phyloP scores from a whole-genome alignment of 805 yeast genomes.

The Lipomyces oligophaga region DNA sequence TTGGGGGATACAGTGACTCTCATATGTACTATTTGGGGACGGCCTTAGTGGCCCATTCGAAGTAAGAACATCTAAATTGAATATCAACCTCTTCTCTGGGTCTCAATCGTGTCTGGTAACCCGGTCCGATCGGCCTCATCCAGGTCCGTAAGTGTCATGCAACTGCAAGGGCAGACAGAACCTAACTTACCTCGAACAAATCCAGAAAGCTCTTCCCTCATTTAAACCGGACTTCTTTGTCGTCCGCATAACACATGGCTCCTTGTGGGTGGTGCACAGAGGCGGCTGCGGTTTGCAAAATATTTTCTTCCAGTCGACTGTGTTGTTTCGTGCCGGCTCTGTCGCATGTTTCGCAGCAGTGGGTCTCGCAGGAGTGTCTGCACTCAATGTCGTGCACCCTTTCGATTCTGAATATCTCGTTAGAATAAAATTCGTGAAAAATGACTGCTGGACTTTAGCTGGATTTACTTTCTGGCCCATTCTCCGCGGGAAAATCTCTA shows the following conservation, averaged over 20 bases:
- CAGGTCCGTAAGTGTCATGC: background rate
- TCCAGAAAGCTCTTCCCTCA: constrained; percentile 42
- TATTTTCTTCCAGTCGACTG: constrained; percentile 17
- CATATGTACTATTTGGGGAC: too few species aligned
- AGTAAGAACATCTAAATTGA: constrained; percentile 36
- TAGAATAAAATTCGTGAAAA: too few species aligned
- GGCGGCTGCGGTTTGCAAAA: constrained; percentile 33
- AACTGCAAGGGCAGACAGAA: background rate
- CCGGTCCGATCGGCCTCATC: constrained; percentile 27
- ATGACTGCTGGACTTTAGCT: too few species aligned
- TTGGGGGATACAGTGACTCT: too few species aligned
- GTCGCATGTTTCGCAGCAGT: background rate
- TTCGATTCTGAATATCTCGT: too few species aligned
- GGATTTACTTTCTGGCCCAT: too few species aligned
- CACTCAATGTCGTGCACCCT: background rate
- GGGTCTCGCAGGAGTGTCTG: background rate
- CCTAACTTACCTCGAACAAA: constrained; percentile 33
- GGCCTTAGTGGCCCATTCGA: constrained; percentile 37
- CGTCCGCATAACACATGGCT: constrained; percentile 36
- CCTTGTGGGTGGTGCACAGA: constrained; percentile 35
- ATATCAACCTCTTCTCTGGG: constrained; percentile 12
- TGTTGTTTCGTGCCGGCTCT: background rate
- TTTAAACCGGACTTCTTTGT: constrained; percentile 39
- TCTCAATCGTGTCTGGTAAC: constrained; percentile 14
- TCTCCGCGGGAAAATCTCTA: too few species aligned